Base-by-base conservation (phyloP, 2,329 filamentous ascomycete species). In the Rhynchosporium graminicola region DNA sequence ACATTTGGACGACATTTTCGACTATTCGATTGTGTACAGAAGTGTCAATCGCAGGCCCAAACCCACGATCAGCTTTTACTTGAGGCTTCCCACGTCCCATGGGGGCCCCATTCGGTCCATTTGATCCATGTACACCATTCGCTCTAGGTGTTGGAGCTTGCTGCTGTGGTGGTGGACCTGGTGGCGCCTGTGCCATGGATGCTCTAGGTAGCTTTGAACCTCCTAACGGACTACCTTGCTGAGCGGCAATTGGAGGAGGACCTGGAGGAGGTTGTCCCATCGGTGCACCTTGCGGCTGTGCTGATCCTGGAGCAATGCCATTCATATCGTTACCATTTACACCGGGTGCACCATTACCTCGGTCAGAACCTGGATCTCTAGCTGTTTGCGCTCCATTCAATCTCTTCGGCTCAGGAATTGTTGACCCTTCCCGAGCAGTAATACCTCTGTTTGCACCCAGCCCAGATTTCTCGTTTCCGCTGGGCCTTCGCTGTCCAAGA, bases 151-250 rank as follows among this genome's bases (percentile, higher is more conserved):
- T 81, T 43, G 86, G 86, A 55, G 83, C 81, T 75, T 88, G 86
- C 50, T 86, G 84, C 59, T 84, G 82, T 29, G 86, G 86, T 56
- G 87, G 87, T 45, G 87, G 87, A 12, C 87, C 87, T 3, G 86
- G 79, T 4, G 86, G 82, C 50, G 82, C 80, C 72, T 86, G 84
- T 59, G 82, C 79, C 71, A 82, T 78, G 50, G 84, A 84, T 43
- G 82, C 83, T 63, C 83, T 80, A 45, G 86, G 87, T 64, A 87
- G 76, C 64, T 86, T 79, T 50, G 86, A 88, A 38, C 80, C 79
- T 61, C 59, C 61, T 46, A 66, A 65, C 29, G 69, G 83, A 2
- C 81, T 83, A 2, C 82, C 82, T n/a, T 45, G 61, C n/a, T 50
- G 56, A 33, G 48, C 29, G 42, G 31, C 61, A 15, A 55, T 50